Evolutionary conservation across 2,329 filamentous ascomycete species (phyloP), one percentile per base, ranked within the genome.

Genomic region (Pyrenophora seminiperda): DNA sequence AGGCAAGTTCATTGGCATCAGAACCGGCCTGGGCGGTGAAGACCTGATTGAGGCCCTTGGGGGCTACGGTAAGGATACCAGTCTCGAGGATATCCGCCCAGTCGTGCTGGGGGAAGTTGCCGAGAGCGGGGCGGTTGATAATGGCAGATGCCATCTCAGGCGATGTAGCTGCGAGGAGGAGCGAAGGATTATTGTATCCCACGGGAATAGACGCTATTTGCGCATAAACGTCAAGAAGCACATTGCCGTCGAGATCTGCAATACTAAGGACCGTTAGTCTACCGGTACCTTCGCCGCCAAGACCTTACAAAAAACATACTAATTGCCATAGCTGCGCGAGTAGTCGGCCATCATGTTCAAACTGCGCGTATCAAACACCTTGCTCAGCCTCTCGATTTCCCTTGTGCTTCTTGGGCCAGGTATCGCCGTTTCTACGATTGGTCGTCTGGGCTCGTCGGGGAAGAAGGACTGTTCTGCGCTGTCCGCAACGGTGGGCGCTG

Each of bases 121-220:
- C 91, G 55, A 95, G 82, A 1, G 91, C 91, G 2, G 91, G 91
- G 42, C 91, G 84, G 81, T 96, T 96, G 79, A 96, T 89, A 64
- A 96, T 77, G 48, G 89, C 84, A 50, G 81, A 86, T 66, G 85
- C 78, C 90, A 96, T 95, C 66, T 92, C 88, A 18, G 87, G 85
- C 47, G 87, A 88, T 54, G 83, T 82, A 19, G 90, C 89, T 27
- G 86, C 85, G 64, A 85, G 80, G 60, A 83, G 78, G 55, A 96
- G 82, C 58, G 81, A 76, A 5, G 90, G 86, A 78, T 96, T 96
- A 81, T 93, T 96, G 83, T 96, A 96, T 53, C 91, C 91, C 37
- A 96, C 81, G 3, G 91, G 89, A 64, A 96, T 96, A 33, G 90
- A 96, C 56, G 91, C 91, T 68, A 96, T 96, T 76, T 96, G 91